Conservation (phyloP, 148 eudicot species). For the Persicaria tinctoria region DNA sequence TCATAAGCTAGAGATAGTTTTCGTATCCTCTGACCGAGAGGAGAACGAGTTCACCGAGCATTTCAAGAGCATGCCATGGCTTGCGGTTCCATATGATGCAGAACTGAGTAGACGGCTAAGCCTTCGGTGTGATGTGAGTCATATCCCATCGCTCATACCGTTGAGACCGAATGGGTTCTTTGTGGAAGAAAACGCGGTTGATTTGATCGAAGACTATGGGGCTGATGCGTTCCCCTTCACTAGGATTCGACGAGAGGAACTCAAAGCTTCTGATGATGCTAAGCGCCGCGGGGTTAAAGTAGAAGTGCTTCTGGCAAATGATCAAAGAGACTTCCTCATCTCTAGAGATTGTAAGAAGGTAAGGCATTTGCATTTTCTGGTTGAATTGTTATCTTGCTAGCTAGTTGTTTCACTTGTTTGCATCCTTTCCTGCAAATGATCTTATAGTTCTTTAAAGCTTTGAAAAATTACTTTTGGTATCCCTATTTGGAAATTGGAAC, state of each 20-base stretch:
- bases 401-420: too few species aligned
- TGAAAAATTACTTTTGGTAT: neutral
- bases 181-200: conserved; percentile 34
- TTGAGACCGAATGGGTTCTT: conserved; percentile 23
- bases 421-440: neutral
- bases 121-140: conserved; percentile 28
- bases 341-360: conserved; percentile 38
- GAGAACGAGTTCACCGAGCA: conserved; percentile 35
- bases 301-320: conserved; percentile 40
- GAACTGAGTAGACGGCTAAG: conserved; percentile 23
- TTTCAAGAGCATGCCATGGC: conserved; percentile 51
- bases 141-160: conserved; percentile 40
- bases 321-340: conserved; percentile 25
- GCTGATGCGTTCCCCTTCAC: conserved; percentile 52
- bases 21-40: conserved; percentile 45
- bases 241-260: conserved; percentile 30
- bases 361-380: neutral
- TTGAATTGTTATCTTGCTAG: neutral
- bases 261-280: conserved; percentile 40
- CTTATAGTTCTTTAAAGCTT: neutral
- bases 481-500: too few species aligned
- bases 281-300: conserved; percentile 39
- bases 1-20: conserved; percentile 37
- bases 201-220: conserved; percentile 46
- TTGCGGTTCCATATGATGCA: conserved; percentile 35